Percentiles rank a stretch among this genome's conserved stretches.
phyloP scores from a whole-genome alignment of 495 filamentous ascomycete genomes.

The Neurospora sp. region DNA sequence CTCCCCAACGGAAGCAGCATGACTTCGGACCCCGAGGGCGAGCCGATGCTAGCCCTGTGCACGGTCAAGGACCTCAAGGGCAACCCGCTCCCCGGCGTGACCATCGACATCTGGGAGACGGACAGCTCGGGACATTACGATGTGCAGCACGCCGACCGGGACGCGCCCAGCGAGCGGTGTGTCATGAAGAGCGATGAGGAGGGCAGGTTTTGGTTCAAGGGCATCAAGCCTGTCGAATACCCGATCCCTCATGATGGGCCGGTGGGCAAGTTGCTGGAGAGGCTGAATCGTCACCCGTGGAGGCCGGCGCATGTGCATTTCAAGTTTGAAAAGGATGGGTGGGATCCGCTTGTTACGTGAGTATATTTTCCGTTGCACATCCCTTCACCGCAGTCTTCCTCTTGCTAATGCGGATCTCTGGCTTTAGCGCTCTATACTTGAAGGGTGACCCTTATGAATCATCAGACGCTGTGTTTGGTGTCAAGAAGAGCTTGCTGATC shows the following conservation, averaged over 20 bases:
- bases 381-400: not conserved
- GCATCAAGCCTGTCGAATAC: constrained; percentile 79
- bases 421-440: constrained; percentile 62
- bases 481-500: constrained; percentile 74
- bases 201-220: constrained; percentile 82
- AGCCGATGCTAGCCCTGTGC: constrained; percentile 68
- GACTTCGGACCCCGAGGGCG: constrained; percentile 59
- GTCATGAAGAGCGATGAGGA: constrained; percentile 61
- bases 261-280: constrained; percentile 65
- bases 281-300: constrained; percentile 66
- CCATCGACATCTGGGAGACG: constrained; percentile 91
- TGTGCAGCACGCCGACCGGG: constrained; percentile 65
- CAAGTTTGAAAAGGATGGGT: constrained; percentile 80
- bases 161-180: constrained; percentile 69
- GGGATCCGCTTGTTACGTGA: constrained; percentile 79
- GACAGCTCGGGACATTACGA: constrained; percentile 83
- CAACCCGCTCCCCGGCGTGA: constrained; percentile 55
- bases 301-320: constrained; percentile 89
- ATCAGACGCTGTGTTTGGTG: constrained; percentile 87
- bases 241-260: constrained; percentile 87
- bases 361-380: constrained; percentile 17
- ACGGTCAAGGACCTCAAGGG: constrained; percentile 60
- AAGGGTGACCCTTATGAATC: constrained; percentile 81
- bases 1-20: constrained; percentile 56
- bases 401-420: not conserved